These are phyloP conservation scores for Annulohypoxylon stygium DNA, from an alignment of 495 filamentous ascomycete genomes.

Conservation along the genomic window DNA sequence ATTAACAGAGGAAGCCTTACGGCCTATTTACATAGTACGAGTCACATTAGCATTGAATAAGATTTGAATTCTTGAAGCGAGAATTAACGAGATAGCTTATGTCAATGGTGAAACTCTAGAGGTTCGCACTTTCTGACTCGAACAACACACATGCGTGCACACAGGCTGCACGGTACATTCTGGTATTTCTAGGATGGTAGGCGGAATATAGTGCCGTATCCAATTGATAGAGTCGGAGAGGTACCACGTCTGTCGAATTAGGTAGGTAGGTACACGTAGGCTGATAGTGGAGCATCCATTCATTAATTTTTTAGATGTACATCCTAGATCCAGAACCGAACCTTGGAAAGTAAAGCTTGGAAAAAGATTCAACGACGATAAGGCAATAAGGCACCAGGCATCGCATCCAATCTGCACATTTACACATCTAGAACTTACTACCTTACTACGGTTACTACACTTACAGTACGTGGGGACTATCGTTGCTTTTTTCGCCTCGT, in stretches of 20 bases:
- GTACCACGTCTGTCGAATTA: constrained; percentile 40
- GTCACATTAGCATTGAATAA: background rate
- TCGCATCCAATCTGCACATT: too few species aligned
- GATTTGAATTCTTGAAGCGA: background rate
- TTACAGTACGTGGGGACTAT: constrained; percentile 11
- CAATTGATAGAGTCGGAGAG: constrained; percentile 18
- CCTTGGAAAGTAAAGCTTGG: background rate
- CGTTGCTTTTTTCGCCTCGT: constrained; percentile 28
- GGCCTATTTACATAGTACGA: background rate
- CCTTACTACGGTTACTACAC: constrained; percentile 30
- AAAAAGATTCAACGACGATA: background rate
- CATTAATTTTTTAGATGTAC: constrained; percentile 26
- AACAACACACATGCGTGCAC: constrained; percentile 11
- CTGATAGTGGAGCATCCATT: constrained; percentile 39
- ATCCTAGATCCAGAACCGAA: constrained; percentile 5
- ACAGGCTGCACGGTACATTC: background rate
- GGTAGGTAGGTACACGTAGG: constrained; percentile 45
- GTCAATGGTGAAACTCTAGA: constrained; percentile 35
- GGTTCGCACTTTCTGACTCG: constrained; percentile 5
- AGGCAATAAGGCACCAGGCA: constrained; percentile 8
- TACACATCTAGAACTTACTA: constrained; percentile 32
- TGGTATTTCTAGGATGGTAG: constrained; percentile 14
- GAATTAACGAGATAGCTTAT: constrained; percentile 17
- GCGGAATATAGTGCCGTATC: constrained; percentile 34
- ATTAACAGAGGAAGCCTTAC: constrained; percentile 8